phyloP scores from a whole-genome alignment of 2,329 filamentous ascomycete species.

The Phoma sp. region DNA sequence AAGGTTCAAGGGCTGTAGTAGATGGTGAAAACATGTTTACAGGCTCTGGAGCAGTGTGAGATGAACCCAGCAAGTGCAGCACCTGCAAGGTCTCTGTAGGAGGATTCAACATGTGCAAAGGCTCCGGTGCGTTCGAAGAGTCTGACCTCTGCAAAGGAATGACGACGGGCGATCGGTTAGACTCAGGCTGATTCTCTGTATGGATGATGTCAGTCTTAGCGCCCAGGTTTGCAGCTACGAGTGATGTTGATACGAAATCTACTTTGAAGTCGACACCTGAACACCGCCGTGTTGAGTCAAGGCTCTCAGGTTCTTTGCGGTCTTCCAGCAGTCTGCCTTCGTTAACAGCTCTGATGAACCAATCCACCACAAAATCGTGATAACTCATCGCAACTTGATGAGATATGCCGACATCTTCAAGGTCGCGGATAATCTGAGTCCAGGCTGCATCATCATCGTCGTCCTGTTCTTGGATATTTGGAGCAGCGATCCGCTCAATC shows the following conservation, averaged over 20 bases:
- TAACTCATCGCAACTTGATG: conserved; percentile 32
- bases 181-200: neutral
- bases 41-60: neutral
- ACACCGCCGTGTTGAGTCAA: conserved; percentile 12
- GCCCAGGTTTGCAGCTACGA: neutral
- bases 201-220: neutral
- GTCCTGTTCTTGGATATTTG: conserved; percentile 14
- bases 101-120: neutral
- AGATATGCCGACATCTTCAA: conserved; percentile 42
- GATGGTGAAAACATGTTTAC: neutral
- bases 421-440: conserved; percentile 41
- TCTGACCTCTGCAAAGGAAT: conserved; percentile 1
- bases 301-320: conserved; percentile 9
- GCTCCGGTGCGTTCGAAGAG: conserved; percentile 11
- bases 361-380: conserved; percentile 39
- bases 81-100: neutral
- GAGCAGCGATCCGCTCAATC: conserved; percentile 31
- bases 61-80: neutral
- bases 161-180: neutral
- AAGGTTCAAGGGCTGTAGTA: neutral
- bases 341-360: conserved; percentile 43
- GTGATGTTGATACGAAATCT: neutral
- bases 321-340: conserved; percentile 39
- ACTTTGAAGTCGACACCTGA: conserved; percentile 7
- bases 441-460: conserved; percentile 38